Percentiles rank a stretch among this genome's conserved stretches.
Conservation (phyloP, 2,329 filamentous ascomycete genomes). For the Fusarium udum region DNA sequence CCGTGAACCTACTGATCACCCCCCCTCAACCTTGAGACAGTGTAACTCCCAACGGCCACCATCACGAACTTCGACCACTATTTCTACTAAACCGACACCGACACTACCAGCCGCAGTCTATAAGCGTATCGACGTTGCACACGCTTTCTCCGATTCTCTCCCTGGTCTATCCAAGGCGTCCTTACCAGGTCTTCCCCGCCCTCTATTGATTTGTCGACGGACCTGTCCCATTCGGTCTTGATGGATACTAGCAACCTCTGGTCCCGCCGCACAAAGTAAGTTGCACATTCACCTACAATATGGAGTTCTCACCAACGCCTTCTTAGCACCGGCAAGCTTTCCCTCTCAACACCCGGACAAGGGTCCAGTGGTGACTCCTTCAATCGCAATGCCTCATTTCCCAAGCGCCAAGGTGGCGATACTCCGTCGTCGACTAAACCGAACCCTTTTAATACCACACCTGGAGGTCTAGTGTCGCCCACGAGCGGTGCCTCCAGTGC, state of each 20-base stretch:
- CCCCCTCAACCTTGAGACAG: slow-evolving; percentile 31
- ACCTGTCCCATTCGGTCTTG: slow-evolving; percentile 49
- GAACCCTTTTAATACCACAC: slow-evolving; percentile 80
- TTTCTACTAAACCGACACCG: neutral
- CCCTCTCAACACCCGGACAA: slow-evolving; percentile 78
- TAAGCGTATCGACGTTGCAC: slow-evolving; percentile 3
- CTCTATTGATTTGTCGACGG: slow-evolving; percentile 35
- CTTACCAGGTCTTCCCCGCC: slow-evolving; percentile 39
- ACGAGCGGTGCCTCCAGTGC: slow-evolving; percentile 79
- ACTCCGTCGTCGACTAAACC: slow-evolving; percentile 72
- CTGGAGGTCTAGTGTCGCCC: slow-evolving; percentile 60
- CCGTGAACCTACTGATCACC: slow-evolving; percentile 29
- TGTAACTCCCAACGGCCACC: slow-evolving; percentile 24
- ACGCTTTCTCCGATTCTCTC: neutral
- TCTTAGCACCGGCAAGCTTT: slow-evolving; percentile 85
- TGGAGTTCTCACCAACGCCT: slow-evolving; percentile 25
- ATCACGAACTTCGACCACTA: slow-evolving; percentile 29
- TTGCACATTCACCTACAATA: slow-evolving; percentile 22
- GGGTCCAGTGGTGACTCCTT: slow-evolving; percentile 63
- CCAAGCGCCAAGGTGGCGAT: slow-evolving; percentile 80
- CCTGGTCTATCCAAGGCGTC: slow-evolving; percentile 28
- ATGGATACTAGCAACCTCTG: slow-evolving; percentile 71
- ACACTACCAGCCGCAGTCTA: neutral
- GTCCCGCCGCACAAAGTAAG: slow-evolving; percentile 86
- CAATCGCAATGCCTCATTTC: slow-evolving; percentile 70